Percentiles rank a stretch among this genome's conserved stretches.
phyloP scores from a whole-genome alignment of 768 basidiomycete species.

The Paxillus ammoniavirescens region DNA sequence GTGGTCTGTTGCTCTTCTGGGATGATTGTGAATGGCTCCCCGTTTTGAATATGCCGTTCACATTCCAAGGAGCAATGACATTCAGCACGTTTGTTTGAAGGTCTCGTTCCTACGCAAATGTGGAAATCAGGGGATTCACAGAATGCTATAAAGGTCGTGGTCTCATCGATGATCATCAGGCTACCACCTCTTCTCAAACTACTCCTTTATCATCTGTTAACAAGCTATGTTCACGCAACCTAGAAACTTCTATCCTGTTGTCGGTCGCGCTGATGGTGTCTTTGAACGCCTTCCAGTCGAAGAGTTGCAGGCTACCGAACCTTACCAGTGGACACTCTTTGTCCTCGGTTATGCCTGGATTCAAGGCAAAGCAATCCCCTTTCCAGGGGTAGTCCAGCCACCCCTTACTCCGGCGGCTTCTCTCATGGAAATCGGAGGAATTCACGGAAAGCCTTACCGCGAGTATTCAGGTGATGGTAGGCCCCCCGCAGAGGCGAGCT shows the following conservation, averaged over 20 bases:
- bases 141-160: no score
- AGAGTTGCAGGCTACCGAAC: conserved; percentile 13
- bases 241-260: conserved; percentile 19
- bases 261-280: conserved; percentile 13
- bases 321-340: conserved; percentile 28
- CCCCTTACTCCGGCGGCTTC: background rate
- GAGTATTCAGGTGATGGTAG: conserved; percentile 25
- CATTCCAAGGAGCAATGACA: no score
- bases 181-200: no score
- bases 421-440: conserved; percentile 22
- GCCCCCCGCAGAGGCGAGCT: conserved; percentile 6
- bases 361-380: conserved; percentile 10
- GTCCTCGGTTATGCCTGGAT: conserved; percentile 21
- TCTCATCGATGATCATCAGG: no score
- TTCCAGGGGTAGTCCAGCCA: conserved; percentile 16
- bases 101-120: no score
- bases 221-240: no score
- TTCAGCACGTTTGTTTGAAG: no score
- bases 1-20: no score
- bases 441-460: conserved; percentile 25
- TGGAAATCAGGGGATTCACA: no score
- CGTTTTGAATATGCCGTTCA: no score
- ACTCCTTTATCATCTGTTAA: no score
- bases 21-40: no score
- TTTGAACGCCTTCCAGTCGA: conserved; percentile 25